Base-by-base conservation (phyloP, 2,329 filamentous ascomycete genomes). In the Hypoxylon sp. region DNA sequence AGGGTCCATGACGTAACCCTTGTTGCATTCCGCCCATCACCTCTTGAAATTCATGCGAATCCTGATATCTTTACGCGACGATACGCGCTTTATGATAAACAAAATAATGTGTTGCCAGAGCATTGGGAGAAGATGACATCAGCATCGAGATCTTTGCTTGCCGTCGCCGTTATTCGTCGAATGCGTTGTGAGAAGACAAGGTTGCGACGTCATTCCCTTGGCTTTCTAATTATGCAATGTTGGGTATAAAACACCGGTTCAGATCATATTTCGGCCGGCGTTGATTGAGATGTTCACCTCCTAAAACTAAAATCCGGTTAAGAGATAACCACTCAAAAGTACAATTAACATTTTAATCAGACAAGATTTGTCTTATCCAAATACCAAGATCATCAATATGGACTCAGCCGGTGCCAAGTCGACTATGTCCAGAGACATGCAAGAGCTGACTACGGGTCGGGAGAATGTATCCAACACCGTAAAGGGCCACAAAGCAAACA, bases 401-500 rank as follows among this genome's bases (percentile, higher is more conserved):
- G 67, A 72, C 19, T 79, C 77, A 17, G 74, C 76, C 30, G 77
- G 78, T 59, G 74, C 76, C 60, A 77, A 76, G 66, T 80, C 78
- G 34, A 73, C 73, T 68, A 71, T 80, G 62, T 80, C 78, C 10
- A 71, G 75, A 56, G 77, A 80, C 71, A 80, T 80, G 78, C 72
- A 80, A 67, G 78, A 80, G 69, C 71, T 80, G 56, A 66, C 28
- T 22, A 64, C 75, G 50, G 73, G 75, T 41, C 74, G 69, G 63
- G 73, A 75, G 68, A 56, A 59, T 2, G 68, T 70, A 32, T 72
- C 70, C 28, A 68, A 70, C 39, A 46, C 50, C 24, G 73, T 59
- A 3, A 37, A 68, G 37, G 80, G 81, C 13, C 80, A 82, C 71
- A 82, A 82, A 72, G 80, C 81, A 2, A 83, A 83, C 64, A 65